Percentiles rank a stretch among this genome's conserved stretches.
Conservation (phyloP, 305 asterid species). For the Stenogyne calaminthoides region DNA sequence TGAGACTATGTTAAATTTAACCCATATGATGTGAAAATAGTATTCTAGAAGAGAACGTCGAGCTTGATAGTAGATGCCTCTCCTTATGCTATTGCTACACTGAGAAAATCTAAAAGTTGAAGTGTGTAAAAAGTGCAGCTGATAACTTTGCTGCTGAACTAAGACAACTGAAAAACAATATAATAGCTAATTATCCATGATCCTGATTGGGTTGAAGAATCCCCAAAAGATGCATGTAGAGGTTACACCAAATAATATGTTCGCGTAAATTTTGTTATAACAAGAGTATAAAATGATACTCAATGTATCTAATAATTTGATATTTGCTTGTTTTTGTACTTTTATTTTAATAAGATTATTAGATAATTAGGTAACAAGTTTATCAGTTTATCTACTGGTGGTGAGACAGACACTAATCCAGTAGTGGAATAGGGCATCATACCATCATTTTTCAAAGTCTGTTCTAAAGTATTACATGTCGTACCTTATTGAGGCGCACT, state of each 20-base stretch:
- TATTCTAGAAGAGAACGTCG: background rate
- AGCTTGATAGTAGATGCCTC: background rate
- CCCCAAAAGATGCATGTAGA: conserved; percentile 2
- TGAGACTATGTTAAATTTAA: background rate
- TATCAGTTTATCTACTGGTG: background rate
- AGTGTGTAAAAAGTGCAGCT: background rate
- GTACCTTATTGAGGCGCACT: conserved; percentile 4
- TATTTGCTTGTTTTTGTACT: background rate
- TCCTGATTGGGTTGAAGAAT: conserved; percentile 2
- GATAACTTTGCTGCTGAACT: background rate
- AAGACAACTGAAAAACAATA: background rate
- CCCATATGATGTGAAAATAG: background rate
- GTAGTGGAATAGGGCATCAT: conserved; percentile 1
- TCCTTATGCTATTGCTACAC: background rate
- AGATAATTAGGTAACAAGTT: background rate
- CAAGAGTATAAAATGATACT: conserved; percentile 7
- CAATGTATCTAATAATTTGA: background rate
- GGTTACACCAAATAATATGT: background rate
- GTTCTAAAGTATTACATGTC: conserved; percentile 1
- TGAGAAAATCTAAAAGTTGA: background rate
- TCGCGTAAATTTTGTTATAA: background rate
- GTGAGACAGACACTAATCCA: background rate
- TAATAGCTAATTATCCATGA: background rate
- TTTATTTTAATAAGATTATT: background rate
- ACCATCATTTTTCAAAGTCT: background rate